A percentile compares a stretch with the other conserved stretches of the same genome.
Conservation (phyloP, 306 rosid genomes). For the Corylus americana region DNA sequence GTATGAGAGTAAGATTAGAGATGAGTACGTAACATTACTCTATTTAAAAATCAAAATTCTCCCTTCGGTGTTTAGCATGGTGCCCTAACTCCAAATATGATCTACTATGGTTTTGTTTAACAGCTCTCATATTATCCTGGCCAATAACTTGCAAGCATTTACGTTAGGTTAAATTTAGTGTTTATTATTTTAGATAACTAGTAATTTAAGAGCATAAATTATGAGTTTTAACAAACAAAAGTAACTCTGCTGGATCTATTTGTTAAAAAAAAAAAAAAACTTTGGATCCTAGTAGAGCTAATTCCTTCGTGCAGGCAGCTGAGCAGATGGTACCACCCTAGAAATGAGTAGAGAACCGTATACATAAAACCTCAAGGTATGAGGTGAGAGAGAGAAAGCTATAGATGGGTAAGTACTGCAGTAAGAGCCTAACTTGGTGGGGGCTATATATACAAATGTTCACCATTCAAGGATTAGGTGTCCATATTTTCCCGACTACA, state of each 20-base stretch:
- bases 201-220: neutral
- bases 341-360: neutral
- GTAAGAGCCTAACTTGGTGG: conserved; percentile 5
- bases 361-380: neutral
- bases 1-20: too few species aligned
- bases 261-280: neutral
- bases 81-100: neutral
- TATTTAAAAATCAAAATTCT: neutral
- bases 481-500: conserved; percentile 19
- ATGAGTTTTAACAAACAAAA: neutral
- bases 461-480: conserved; percentile 27
- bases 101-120: too few species aligned
- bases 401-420: neutral
- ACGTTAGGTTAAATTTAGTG: neutral
- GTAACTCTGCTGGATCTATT: neutral
- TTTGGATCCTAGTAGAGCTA: neutral
- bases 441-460: neutral
- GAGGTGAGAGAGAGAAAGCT: neutral
- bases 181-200: neutral
- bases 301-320: neutral
- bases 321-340: conserved; percentile 6
- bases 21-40: too few species aligned
- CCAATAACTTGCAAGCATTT: too few species aligned
- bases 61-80: neutral
- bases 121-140: too few species aligned